Percentiles rank a stretch among this genome's conserved stretches.
Evolutionary conservation across 202 grass and related monocot genomes (phyloP).

Genomic region (Saccharum hybrid): DNA sequence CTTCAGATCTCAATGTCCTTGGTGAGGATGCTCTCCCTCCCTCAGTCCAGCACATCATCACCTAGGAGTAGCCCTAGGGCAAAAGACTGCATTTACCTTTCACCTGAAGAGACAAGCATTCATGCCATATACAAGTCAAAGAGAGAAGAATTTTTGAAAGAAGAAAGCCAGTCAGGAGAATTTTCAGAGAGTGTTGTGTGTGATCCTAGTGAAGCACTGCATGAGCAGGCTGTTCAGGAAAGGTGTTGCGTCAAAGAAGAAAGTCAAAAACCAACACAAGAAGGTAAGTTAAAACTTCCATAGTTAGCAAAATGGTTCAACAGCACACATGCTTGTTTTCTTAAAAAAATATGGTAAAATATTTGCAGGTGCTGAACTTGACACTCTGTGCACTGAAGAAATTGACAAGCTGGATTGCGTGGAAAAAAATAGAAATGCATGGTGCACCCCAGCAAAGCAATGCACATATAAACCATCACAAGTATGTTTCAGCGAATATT

Average conservation of each 20-base stretch:
- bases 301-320: conserved; percentile 18
- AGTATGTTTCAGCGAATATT: conserved; percentile 44
- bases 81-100: conserved; percentile 42
- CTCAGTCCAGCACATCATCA: conserved; percentile 53
- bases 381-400: conserved; percentile 1
- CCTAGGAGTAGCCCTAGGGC: conserved; percentile 45
- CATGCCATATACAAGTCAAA: conserved; percentile 32
- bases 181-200: conserved; percentile 39
- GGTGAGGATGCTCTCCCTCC: conserved; percentile 70
- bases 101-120: conserved; percentile 40
- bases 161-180: conserved; percentile 35
- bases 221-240: conserved; percentile 43
- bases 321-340: background rate
- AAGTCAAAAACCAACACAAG: conserved; percentile 20
- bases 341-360: conserved; percentile 1
- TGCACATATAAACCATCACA: conserved; percentile 3
- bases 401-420: conserved; percentile 23
- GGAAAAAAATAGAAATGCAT: background rate
- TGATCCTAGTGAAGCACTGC: conserved; percentile 22
- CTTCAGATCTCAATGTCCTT: conserved; percentile 62
- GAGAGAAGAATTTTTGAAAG: conserved; percentile 41
- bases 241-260: conserved; percentile 37
- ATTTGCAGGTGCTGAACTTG: conserved; percentile 38
- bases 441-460: conserved; percentile 32
- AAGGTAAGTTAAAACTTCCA: conserved; percentile 39